Evolutionary conservation across 1,284 basidiomycete species (phyloP), one percentile per base, ranked within the genome.

Genomic region (Microbotryum lychnidis-dioicae): DNA sequence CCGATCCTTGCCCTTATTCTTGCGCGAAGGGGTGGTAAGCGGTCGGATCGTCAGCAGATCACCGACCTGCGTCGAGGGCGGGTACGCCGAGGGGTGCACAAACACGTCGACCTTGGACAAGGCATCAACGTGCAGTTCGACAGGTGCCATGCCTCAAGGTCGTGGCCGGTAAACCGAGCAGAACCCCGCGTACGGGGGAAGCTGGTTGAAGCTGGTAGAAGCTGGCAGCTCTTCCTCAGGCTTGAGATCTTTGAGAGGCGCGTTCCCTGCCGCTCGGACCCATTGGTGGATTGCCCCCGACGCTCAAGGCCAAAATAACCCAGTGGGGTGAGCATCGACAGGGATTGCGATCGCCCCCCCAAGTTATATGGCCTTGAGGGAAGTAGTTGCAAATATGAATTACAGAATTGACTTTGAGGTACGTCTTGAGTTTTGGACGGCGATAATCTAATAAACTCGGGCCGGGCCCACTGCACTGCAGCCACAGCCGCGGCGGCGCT

Each of bases 31-130:
- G 27, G n/a, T 14, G 14, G 60, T 44, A 50, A 52, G 33, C 10
- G 66, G 66, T 23, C 66, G 56, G 8, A 68, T 46, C 2, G 62
- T 61, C 42, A 68, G 44, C 46, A 68, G 42, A 54, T 68, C 67
- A 47, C 64, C 64, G 2, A 57, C 48, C 7, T 14, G 45, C 10
- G 64, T 50, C 44, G 57, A 55, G 8, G 33, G 21, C 1, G 66
- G 66, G 42, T 56, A 47, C 6, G 58, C 50, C 10, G 57, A 20
- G 3, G 59, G 50, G 27, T 42, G 51, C 51, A 68, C 44, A 16
- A 42, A 14, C 21, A 68, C 44, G 54, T 68, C 67, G 37, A 14
- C 27, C 2, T 54, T 51, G 2, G 64, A 55, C 4, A 54, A 25
- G 3, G 62, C 42, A 53, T 68, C 67, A 45, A 68, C 31, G n/a